Percentiles rank a stretch among this genome's conserved stretches.
phyloP scores from a whole-genome alignment of 768 basidiomycete species.

The Tylopilus vinaceipallidus region DNA sequence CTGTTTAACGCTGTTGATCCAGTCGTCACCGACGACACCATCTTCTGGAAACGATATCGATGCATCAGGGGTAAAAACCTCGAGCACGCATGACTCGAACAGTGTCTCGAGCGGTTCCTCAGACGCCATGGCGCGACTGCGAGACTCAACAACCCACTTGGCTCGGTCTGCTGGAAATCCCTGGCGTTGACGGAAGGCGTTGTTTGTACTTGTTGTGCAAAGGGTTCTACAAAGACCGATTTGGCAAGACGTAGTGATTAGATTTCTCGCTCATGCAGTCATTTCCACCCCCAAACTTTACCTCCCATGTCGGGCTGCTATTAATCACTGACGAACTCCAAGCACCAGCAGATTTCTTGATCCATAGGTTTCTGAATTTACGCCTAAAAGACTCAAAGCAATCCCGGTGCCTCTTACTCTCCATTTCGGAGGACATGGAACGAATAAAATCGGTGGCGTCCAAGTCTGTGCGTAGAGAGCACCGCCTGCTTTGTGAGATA shows the following conservation, averaged over 20 bases:
- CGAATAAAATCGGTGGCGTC: conserved; percentile 64
- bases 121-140: conserved; percentile 17
- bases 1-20: conserved; percentile 49
- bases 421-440: conserved; percentile 52
- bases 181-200: conserved; percentile 1
- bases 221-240: conserved; percentile 17
- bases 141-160: no score
- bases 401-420: conserved; percentile 49
- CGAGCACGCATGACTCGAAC: conserved; percentile 57
- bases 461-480: conserved; percentile 51
- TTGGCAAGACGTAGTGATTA: conserved; percentile 12
- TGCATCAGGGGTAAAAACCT: conserved; percentile 64
- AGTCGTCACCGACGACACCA: conserved; percentile 45
- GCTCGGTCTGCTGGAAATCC: no score
- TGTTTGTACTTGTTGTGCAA: conserved; percentile 20
- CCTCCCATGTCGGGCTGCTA: conserved; percentile 48
- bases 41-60: conserved; percentile 59
- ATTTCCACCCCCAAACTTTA: conserved; percentile 53
- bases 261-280: conserved; percentile 31
- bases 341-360: conserved; percentile 71
- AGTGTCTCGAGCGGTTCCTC: conserved; percentile 57
- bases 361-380: conserved; percentile 51
- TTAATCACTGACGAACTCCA: conserved; percentile 70
- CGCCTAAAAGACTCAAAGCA: conserved; percentile 47
- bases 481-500: not conserved